Percentiles rank a stretch among this genome's conserved stretches.
These are phyloP conservation scores for Starmerella geochares DNA, from an alignment of 805 yeast species.

Conservation along the genomic window DNA sequence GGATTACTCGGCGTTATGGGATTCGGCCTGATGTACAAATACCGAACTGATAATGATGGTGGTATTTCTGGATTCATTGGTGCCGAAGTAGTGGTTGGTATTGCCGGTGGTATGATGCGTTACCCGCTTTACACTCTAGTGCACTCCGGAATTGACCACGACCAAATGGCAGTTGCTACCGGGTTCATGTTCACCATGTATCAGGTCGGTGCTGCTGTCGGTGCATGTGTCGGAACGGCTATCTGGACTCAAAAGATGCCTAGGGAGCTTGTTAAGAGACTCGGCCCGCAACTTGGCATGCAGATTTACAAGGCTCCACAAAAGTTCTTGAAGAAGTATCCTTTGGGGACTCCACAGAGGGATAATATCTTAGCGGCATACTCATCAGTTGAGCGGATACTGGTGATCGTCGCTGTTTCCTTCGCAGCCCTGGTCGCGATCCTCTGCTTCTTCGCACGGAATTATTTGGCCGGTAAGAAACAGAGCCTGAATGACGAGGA, in stretches of 20 bases:
- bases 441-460: constrained; percentile 8
- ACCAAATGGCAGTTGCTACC: constrained; percentile 53
- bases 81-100: constrained; percentile 52
- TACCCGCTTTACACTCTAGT: constrained; percentile 55
- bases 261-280: constrained; percentile 33
- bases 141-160: constrained; percentile 50
- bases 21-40: constrained; percentile 50
- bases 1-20: constrained; percentile 47
- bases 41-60: constrained; percentile 40
- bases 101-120: constrained; percentile 66
- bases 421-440: constrained; percentile 34
- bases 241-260: constrained; percentile 58
- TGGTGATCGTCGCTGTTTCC: constrained; percentile 44
- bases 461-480: constrained; percentile 7
- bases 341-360: constrained; percentile 58
- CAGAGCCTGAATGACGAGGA: constrained; percentile 18
- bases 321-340: constrained; percentile 37
- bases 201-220: constrained; percentile 56
- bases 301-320: constrained; percentile 48
- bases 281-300: constrained; percentile 35
- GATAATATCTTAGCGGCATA: constrained; percentile 48
- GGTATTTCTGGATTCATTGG: constrained; percentile 51
- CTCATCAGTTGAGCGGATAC: constrained; percentile 47
- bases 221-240: constrained; percentile 58
- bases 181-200: constrained; percentile 49